Evolutionary conservation across 2,329 filamentous ascomycete genomes (phyloP).

Genomic region (Pseudodiploospora longispora): DNA sequence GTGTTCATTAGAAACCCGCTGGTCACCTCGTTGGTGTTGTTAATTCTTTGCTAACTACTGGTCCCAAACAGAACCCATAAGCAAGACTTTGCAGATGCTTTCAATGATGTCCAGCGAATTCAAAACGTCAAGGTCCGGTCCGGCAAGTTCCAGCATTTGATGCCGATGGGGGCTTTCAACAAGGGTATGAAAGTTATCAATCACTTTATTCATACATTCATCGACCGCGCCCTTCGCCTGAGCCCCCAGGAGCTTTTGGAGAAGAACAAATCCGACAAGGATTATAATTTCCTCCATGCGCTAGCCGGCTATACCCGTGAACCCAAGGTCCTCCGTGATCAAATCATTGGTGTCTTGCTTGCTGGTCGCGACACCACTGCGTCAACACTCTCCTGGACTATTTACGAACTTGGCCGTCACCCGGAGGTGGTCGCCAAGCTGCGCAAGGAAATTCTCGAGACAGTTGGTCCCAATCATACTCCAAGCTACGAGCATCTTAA

Average conservation of each 20-base stretch:
- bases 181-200: conserved; percentile 61
- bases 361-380: conserved; percentile 87
- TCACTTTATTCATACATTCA: conserved; percentile 67
- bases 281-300: conserved; percentile 81
- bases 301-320: conserved; percentile 73
- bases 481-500: conserved; percentile 78
- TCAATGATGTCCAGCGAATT: conserved; percentile 67
- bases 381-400: conserved; percentile 66
- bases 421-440: conserved; percentile 61
- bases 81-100: conserved; percentile 69
- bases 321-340: conserved; percentile 67
- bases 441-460: conserved; percentile 60
- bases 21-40: no score
- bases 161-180: conserved; percentile 60
- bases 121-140: conserved; percentile 60
- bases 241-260: conserved; percentile 61
- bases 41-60: neutral
- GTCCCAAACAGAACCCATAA: conserved; percentile 38
- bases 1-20: neutral
- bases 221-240: conserved; percentile 63
- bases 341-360: conserved; percentile 73
- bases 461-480: conserved; percentile 53
- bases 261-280: conserved; percentile 61
- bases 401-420: conserved; percentile 73
- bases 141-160: conserved; percentile 51